These are phyloP conservation scores for Byssochlamys sp. DNA, from an alignment of 2,329 filamentous ascomycete genomes.

Conservation along the genomic window DNA sequence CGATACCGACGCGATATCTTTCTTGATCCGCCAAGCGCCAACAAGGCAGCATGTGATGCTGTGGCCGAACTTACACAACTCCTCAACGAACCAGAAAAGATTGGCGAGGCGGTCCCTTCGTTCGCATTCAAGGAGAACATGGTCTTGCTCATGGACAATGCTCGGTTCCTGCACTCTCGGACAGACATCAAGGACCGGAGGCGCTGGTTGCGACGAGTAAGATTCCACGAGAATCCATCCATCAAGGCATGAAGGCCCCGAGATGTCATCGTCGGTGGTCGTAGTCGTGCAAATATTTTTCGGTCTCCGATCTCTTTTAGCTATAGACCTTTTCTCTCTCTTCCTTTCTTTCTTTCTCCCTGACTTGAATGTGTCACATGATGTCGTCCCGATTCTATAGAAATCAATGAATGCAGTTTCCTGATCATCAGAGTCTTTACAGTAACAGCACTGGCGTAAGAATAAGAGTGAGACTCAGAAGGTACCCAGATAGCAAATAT, in stretches of 20 bases:
- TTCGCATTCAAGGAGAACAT: conserved; percentile 6
- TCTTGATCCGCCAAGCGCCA: conserved; percentile 2
- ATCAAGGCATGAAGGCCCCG: not conserved
- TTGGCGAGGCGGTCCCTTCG: conserved; percentile 1
- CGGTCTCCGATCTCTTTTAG: not conserved
- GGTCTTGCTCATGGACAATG: conserved; percentile 7
- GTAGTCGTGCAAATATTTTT: not conserved
- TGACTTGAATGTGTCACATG: not conserved
- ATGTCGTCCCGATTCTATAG: not conserved
- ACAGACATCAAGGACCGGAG: conserved; percentile 7
- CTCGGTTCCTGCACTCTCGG: conserved; percentile 5
- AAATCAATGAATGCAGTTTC: not conserved
- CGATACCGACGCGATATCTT: conserved; percentile 5
- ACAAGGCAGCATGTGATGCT: not conserved
- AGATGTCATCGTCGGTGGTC: not conserved
- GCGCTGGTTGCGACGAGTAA: conserved; percentile 4
- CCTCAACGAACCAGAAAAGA: conserved; percentile 1
- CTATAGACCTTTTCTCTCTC: not conserved
- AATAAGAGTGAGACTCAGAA: not conserved
- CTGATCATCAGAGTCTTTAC: not conserved
- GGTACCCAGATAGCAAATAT: too few species aligned
- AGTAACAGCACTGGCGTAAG: not conserved
- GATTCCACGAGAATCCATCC: conserved; percentile 1
- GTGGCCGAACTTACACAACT: conserved; percentile 1
- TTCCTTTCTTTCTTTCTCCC: not conserved